Base-by-base conservation (phyloP, 257 asterid genomes). In the Scutellaria baicalensis region DNA sequence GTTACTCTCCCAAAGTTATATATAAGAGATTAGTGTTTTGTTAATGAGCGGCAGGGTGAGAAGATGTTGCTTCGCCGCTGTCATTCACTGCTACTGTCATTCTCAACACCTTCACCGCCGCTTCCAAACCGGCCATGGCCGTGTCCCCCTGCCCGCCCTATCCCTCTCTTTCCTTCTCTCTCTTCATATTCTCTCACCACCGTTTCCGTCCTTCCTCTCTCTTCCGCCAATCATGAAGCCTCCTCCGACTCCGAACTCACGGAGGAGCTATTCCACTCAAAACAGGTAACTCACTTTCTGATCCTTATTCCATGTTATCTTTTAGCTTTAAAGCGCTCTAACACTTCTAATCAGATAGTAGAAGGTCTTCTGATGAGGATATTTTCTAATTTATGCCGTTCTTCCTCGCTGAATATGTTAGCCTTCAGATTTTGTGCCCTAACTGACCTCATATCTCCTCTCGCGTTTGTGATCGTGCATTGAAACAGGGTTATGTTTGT, bases 51-150 rank as follows among this genome's bases (percentile, higher is more conserved):
- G 27, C 27, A 23, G 27, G 27, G 33, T 27, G 4, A n/a, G 3
- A 43, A 51, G 76, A 84, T 79, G 85, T 55, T 80, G 47, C 50
- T 81, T 20, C 85, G 87, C 64, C 83, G 79, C 72, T 70, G 65
- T 60, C 68, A 69, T n/a, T 72, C 79, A 31, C 23, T 63, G 27
- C 59, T 70, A 13, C 58, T 42, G 7, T 70, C 72, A 16, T 67
- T 80, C 57, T 42, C 79, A 31, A 21, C 67, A 61, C 11, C 20
- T 56, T 65, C 72, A 17, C 69, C 72, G 55, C 73, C 68, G 9
- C 58, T 70, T 64, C 71, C 75, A 36, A 14, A 72, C 67, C 81
- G 74, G 66, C 21, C 75, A 38, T 60, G 43, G 64, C 77, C 23
- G 9, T 58, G 77, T 73, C 59, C 6, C 47, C 71, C 60, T 66